Percentiles rank a stretch among this genome's conserved stretches.
These are phyloP conservation scores for Epichloe amarillans DNA, from an alignment of 2,329 filamentous ascomycete genomes.

Conservation along the genomic window DNA sequence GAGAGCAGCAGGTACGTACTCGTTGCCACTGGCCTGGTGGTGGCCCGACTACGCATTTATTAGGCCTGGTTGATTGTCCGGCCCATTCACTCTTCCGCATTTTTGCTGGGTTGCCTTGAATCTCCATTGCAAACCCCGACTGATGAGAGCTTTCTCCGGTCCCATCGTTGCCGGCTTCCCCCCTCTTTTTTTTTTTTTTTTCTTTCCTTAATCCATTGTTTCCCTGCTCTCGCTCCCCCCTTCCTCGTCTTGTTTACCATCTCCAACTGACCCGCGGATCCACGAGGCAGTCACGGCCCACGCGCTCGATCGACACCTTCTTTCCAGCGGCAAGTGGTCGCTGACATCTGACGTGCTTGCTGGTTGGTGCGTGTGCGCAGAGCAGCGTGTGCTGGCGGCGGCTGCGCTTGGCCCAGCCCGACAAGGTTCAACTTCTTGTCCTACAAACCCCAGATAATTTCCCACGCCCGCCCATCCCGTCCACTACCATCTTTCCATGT, in stretches of 20 bases:
- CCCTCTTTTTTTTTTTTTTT: not conserved
- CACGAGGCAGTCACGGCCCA: constrained; percentile 6
- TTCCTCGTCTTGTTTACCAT: constrained; percentile 1
- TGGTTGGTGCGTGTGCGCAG: not conserved
- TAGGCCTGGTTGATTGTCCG: not conserved
- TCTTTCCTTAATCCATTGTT: no score
- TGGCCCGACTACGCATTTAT: not conserved
- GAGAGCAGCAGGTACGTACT: constrained; percentile 2
- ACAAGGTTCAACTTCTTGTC: constrained; percentile 9
- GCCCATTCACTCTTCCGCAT: constrained; percentile 7
- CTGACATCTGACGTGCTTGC: not conserved
- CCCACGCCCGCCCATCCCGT: constrained; percentile 11
- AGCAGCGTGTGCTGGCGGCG: constrained; percentile 7
- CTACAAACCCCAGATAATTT: constrained; percentile 15
- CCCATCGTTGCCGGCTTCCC: constrained; percentile 1
- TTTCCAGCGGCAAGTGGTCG: not conserved
- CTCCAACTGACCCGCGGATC: constrained; percentile 3
- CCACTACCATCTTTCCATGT: constrained; percentile 16
- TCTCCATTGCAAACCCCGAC: constrained; percentile 6
- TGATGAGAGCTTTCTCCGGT: not conserved
- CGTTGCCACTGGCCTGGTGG: not conserved
- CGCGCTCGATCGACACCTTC: constrained; percentile 2
- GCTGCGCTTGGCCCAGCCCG: constrained; percentile 8
- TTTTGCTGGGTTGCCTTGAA: not conserved
- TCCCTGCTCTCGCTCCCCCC: not conserved